Percentiles rank a stretch among this genome's conserved stretches.
These are phyloP conservation scores for Microcyclospora pomicola DNA, from an alignment of 2,329 filamentous ascomycete species.

Conservation along the genomic window DNA sequence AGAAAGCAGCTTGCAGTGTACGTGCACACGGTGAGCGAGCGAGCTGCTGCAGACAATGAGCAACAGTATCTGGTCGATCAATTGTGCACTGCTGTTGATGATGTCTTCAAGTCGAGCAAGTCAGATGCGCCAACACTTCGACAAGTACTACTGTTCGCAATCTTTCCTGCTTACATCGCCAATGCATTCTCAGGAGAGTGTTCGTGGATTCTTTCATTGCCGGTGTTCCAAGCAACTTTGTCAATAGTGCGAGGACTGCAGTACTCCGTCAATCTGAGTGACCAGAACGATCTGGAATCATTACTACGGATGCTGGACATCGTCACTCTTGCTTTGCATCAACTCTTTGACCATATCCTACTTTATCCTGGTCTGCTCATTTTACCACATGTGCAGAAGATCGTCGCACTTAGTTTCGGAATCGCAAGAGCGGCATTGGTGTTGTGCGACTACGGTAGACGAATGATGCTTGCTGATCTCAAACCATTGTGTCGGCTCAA, in stretches of 20 bases:
- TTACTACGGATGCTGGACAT: too few species aligned
- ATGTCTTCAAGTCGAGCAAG: constrained; percentile 28
- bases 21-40: constrained; percentile 44
- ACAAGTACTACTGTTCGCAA: constrained; percentile 37
- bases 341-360: too few species aligned
- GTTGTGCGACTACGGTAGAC: too few species aligned
- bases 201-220: constrained; percentile 39
- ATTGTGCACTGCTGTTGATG: constrained; percentile 36
- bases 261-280: not conserved
- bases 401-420: constrained; percentile 3
- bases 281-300: not conserved
- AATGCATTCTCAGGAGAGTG: constrained; percentile 29
- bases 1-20: constrained; percentile 44
- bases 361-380: constrained; percentile 4
- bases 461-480: too few species aligned
- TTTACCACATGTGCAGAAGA: constrained; percentile 7
- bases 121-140: constrained; percentile 30
- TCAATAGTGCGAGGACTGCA: too few species aligned
- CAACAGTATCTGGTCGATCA: constrained; percentile 43
- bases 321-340: too few species aligned
- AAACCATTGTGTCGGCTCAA: too few species aligned
- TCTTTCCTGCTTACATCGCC: constrained; percentile 45
- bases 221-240: constrained; percentile 34
- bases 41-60: constrained; percentile 44
- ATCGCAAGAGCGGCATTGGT: not conserved